Percentiles rank a stretch among this genome's conserved stretches.
phyloP scores from a whole-genome alignment of 495 filamentous ascomycete genomes.

The Wilcoxina mikolae region DNA sequence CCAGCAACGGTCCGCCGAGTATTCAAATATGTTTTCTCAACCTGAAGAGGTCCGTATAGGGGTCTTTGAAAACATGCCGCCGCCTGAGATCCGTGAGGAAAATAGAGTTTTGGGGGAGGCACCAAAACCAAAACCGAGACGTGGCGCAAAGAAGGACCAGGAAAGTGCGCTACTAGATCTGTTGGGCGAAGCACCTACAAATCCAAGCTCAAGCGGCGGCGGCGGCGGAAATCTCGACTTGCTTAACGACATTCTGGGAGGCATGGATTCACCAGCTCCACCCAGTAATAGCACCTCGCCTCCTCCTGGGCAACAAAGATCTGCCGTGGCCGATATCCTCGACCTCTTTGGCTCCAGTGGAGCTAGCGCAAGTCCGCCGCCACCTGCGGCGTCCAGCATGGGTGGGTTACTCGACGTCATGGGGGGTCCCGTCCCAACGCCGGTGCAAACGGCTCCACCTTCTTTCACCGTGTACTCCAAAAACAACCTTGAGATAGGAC shows the following conservation, averaged over 20 bases:
- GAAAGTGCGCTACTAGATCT: constrained; percentile 85
- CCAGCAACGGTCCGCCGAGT: constrained; percentile 89
- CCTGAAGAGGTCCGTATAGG: constrained; percentile 67
- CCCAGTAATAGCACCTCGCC: constrained; percentile 39
- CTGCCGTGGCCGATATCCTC: constrained; percentile 68
- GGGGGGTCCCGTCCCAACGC: constrained; percentile 26
- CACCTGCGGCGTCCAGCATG: constrained; percentile 31
- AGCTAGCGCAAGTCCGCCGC: constrained; percentile 30
- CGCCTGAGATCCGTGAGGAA: constrained; percentile 89
- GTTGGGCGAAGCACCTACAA: constrained; percentile 57
- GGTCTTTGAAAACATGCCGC: constrained; percentile 92
- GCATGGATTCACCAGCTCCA: constrained; percentile 37
- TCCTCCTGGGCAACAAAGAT: constrained; percentile 34
- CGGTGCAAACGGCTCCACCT: constrained; percentile 33
- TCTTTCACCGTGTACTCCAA: constrained; percentile 66
- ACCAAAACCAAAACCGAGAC: constrained; percentile 55
- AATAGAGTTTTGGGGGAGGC: constrained; percentile 50
- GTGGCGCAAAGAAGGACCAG: constrained; percentile 73
- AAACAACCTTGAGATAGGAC: constrained; percentile 62
- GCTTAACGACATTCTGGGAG: constrained; percentile 71
- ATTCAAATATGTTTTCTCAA: constrained; percentile 78
- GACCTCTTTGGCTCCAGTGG: constrained; percentile 50
- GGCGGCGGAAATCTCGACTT: constrained; percentile 73
- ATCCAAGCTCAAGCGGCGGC: constrained; percentile 32
- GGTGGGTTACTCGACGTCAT: constrained; percentile 32